Evolutionary conservation across 352 stramenopile genomes (phyloP).

Genomic region (Phytophthora vignae): DNA sequence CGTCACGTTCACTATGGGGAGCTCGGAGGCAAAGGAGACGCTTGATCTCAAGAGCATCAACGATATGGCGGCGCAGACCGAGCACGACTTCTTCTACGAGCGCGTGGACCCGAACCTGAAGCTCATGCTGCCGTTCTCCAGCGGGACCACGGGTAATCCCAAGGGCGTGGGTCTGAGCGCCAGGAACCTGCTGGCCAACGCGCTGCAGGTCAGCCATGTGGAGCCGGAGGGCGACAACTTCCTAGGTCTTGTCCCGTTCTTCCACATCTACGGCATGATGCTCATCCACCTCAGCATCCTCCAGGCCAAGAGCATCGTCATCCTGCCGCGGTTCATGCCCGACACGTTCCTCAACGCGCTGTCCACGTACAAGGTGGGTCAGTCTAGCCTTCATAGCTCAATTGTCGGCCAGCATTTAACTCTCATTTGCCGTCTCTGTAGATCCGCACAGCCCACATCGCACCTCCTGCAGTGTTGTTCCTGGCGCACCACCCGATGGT

Average conservation of each 20-base stretch:
- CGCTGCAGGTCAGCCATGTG: slow-evolving; percentile 82
- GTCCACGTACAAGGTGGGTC: slow-evolving; percentile 52
- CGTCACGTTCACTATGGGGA: slow-evolving; percentile 49
- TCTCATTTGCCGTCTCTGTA: slow-evolving; percentile 8
- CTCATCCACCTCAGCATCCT: slow-evolving; percentile 87
- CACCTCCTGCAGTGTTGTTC: slow-evolving; percentile 64
- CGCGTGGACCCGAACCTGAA: slow-evolving; percentile 64
- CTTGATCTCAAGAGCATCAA: slow-evolving; percentile 47
- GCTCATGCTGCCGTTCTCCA: slow-evolving; percentile 91
- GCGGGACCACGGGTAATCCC: slow-evolving; percentile 91
- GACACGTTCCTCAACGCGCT: slow-evolving; percentile 89
- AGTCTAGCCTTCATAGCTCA: not conserved
- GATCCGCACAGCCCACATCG: slow-evolving; percentile 70
- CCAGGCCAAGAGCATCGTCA: slow-evolving; percentile 84
- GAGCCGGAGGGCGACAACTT: slow-evolving; percentile 63
- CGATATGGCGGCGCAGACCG: slow-evolving; percentile 43
- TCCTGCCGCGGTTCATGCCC: slow-evolving; percentile 91
- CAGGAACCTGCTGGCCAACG: slow-evolving; percentile 91
- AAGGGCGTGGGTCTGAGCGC: slow-evolving; percentile 87
- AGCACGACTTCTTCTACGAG: slow-evolving; percentile 56
- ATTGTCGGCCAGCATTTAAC: not conserved
- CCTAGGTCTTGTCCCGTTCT: slow-evolving; percentile 91
- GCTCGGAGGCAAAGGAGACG: slow-evolving; percentile 13
- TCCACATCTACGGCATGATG: slow-evolving; percentile 95
- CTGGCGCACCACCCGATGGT: slow-evolving; percentile 67